Base-by-base conservation (phyloP, 73 alveolate genomes). In the Paramecium primaurelia region DNA sequence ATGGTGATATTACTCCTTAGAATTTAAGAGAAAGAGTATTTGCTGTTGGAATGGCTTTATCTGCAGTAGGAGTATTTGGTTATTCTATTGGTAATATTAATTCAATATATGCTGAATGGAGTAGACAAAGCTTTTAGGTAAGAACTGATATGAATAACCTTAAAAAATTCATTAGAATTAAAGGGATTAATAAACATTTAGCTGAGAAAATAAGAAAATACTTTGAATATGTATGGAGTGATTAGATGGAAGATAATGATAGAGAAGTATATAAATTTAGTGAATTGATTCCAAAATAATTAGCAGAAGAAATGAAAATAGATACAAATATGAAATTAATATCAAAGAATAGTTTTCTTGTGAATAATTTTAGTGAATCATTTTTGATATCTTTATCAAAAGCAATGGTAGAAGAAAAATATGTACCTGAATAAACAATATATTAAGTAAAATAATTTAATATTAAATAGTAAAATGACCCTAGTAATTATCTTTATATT, bases 161-260 rank as follows among this genome's bases (percentile, higher is more conserved):
- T 8, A 75, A 75, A 25, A 75, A 75, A 20, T 75, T 38, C 37
- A 75, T 75, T 16, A 75, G 88, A 1, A 38, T 75, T 12, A 75
- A 75, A 38, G 88, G 88, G 40, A 38, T 38, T 6, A 75, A 75
- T 42, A 75, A 75, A 42, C 88, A 75, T 75, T 75, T 75, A 38
- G 60, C 68, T 3, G 88, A 75, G 11, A 75, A 75, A 37, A 42
- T 75, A 38, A 36, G 88, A 36, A 75, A 75, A 12, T 75, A 75
- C n/a, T 75, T 75, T 75, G 88, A 75, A 75, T 75, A 75, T 22
- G 47, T 75, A 12, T 75, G 88, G 88, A 75, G 68, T 75, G 88
- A 75, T 75, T 10, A 75, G 10, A 75, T 36, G 58, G 88, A 75
- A 75, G 88, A 75, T 36, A 75, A 75, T 75, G 88, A 75, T 36